Conservation (phyloP, 2,329 filamentous ascomycete species). For the Colletotrichum sojae region DNA sequence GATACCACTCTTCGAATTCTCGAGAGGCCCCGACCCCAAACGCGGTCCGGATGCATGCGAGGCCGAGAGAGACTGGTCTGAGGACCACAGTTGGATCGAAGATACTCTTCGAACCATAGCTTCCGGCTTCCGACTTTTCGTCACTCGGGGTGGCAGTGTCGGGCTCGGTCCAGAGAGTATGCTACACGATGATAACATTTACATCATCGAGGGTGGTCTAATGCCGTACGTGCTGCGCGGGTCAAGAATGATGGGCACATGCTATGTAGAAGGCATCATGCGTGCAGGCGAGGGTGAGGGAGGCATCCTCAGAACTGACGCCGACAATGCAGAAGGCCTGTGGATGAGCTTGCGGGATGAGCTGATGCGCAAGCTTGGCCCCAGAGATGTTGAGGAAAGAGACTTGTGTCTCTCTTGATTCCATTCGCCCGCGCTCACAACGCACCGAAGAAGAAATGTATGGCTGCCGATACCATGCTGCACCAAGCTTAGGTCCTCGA, state of each 20-base stretch:
- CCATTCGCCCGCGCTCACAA: no score
- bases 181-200: background rate
- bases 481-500: no score
- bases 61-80: background rate
- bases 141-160: background rate
- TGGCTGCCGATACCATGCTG: no score
- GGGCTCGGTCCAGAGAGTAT: constrained; percentile 16
- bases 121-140: constrained; percentile 10
- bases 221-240: constrained; percentile 22
- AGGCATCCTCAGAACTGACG: background rate
- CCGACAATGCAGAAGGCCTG: background rate
- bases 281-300: background rate
- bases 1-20: no score
- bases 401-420: no score
- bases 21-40: no score
- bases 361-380: background rate
- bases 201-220: constrained; percentile 20
- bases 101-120: constrained; percentile 12
- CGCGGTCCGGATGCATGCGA: background rate
- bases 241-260: constrained; percentile 16
- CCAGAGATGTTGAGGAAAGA: no score
- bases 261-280: constrained; percentile 32
- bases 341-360: background rate
- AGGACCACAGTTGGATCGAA: constrained; percentile 5
- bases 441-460: no score